phyloP scores from a whole-genome alignment of 2,329 filamentous ascomycete species.

The Epichloe coenophiala region DNA sequence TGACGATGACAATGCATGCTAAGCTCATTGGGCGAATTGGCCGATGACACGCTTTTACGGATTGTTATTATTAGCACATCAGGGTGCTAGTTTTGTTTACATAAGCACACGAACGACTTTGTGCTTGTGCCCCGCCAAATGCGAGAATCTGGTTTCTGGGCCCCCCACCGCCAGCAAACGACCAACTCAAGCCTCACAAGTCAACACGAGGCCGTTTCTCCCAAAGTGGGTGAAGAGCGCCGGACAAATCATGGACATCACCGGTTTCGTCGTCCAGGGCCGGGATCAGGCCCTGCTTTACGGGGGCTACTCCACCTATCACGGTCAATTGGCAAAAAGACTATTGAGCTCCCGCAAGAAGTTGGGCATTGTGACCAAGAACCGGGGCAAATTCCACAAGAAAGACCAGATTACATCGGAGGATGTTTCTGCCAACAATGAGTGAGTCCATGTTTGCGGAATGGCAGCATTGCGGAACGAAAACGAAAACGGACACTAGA shows the following conservation, averaged over 20 bases:
- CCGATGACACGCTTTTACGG: too few species aligned
- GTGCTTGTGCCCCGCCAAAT: not conserved
- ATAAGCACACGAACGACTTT: not conserved
- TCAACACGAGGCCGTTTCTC: not conserved
- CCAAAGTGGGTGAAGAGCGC: not conserved
- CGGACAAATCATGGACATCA: constrained; percentile 63
- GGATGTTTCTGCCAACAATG: constrained; percentile 40
- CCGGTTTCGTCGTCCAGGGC: constrained; percentile 64
- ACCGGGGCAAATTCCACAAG: constrained; percentile 70
- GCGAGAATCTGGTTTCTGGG: not conserved
- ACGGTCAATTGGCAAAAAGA: constrained; percentile 63
- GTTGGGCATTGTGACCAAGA: constrained; percentile 70
- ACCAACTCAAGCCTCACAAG: not conserved
- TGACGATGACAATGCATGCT: too few species aligned
- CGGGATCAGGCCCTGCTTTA: constrained; percentile 75
- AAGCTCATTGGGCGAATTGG: too few species aligned
- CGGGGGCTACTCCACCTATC: constrained; percentile 80
- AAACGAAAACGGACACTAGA: constrained; percentile 2
- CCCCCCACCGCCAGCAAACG: not conserved
- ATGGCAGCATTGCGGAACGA: not conserved
- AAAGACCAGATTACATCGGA: constrained; percentile 59
- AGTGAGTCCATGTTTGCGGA: not conserved
- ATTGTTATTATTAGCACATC: too few species aligned
- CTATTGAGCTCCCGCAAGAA: constrained; percentile 75
- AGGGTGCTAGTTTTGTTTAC: not conserved